phyloP scores from a whole-genome alignment of 192 early-diverging fungal genomes.

The Umbelopsis isabellina region DNA sequence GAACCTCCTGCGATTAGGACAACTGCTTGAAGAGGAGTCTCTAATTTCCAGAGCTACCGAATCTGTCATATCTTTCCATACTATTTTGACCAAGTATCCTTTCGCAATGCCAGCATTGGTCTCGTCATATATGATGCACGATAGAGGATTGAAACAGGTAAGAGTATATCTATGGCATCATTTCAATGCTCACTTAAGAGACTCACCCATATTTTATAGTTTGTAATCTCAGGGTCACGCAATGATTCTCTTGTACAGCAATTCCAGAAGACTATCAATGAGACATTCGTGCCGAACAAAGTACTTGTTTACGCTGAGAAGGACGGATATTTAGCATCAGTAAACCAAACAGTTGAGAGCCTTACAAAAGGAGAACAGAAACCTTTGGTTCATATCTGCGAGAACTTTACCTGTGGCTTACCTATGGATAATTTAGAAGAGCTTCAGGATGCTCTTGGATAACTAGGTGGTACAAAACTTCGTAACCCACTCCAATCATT shows the following conservation, averaged over 20 bases:
- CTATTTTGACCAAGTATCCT: constrained; percentile 35
- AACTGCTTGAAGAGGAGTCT: constrained; percentile 33
- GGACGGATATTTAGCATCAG: constrained; percentile 23
- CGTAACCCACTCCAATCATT: too few species aligned
- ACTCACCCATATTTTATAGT: constrained; percentile 24
- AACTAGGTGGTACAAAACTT: not conserved
- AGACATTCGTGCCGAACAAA: constrained; percentile 47
- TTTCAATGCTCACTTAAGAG: not conserved
- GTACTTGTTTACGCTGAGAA: constrained; percentile 29
- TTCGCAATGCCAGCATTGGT: constrained; percentile 51
- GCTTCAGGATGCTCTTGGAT: constrained; percentile 26
- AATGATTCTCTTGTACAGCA: constrained; percentile 17
- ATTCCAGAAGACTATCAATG: constrained; percentile 29
- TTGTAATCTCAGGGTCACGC: constrained; percentile 32
- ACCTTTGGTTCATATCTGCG: constrained; percentile 51
- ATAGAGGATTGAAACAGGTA: constrained; percentile 51
- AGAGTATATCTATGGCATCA: not conserved
- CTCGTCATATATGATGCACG: constrained; percentile 33
- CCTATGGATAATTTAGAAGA: constrained; percentile 44
- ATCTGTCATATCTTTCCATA: constrained; percentile 36
- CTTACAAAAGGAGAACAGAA: constrained; percentile 21
- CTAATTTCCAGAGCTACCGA: constrained; percentile 39
- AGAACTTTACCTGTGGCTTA: constrained; percentile 57
- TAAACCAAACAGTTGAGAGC: constrained; percentile 32
- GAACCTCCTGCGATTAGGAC: constrained; percentile 56